Conservation (phyloP, 768 basidiomycete species). For the Hericium erinaceus region DNA sequence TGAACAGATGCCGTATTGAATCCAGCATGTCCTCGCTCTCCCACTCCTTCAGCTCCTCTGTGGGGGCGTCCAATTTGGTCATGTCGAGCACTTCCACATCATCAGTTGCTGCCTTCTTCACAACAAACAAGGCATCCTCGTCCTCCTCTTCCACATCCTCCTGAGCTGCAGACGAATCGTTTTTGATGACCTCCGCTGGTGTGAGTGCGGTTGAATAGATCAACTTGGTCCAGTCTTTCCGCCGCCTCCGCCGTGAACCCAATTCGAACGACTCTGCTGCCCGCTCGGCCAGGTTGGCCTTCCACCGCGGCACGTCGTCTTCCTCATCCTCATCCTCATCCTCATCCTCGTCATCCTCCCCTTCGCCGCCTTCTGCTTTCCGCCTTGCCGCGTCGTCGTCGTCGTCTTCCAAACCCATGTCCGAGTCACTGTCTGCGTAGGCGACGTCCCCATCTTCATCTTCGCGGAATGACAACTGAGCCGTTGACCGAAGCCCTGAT, state of each 20-base stretch:
- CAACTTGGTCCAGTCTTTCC: constrained; percentile 75
- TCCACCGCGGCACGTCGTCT: constrained; percentile 64
- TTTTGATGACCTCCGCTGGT: constrained; percentile 55
- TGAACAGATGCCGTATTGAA: constrained; percentile 81
- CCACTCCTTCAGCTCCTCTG: constrained; percentile 60
- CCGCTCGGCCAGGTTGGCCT: constrained; percentile 46
- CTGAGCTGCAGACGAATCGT: constrained; percentile 18
- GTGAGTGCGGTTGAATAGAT: constrained; percentile 69
- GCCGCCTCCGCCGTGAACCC: constrained; percentile 26
- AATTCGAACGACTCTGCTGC: constrained; percentile 39
- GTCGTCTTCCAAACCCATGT: constrained; percentile 43
- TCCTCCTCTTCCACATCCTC: constrained; percentile 25
- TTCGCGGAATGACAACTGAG: constrained; percentile 22
- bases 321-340: constrained; percentile 28
- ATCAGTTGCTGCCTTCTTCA: constrained; percentile 30
- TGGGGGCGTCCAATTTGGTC: constrained; percentile 50
- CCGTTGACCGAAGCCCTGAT: constrained; percentile 7
- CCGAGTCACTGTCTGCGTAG: constrained; percentile 77
- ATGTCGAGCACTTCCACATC: constrained; percentile 53
- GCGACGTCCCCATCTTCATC: constrained; percentile 37
- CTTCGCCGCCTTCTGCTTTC: constrained; percentile 10
- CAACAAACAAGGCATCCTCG: constrained; percentile 70
- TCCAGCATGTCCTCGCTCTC: constrained; percentile 79
- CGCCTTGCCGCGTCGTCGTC: constrained; percentile 26
- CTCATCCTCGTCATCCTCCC: constrained; percentile 30